Evolutionary conservation across 768 basidiomycete species (phyloP).

Genomic region (Sporobolomyces roseus): DNA sequence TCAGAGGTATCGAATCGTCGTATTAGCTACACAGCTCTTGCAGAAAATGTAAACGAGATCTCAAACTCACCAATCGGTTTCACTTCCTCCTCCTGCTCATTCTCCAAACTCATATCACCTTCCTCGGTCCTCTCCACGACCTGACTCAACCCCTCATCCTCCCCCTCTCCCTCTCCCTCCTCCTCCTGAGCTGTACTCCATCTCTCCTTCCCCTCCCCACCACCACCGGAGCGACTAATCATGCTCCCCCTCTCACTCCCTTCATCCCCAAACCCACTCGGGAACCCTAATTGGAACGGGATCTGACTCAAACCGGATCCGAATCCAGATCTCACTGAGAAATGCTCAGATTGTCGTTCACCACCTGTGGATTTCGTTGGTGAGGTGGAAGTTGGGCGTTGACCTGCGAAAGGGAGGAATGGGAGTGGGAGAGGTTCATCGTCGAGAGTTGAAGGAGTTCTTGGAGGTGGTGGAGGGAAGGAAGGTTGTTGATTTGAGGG

Average conservation of each 20-base stretch:
- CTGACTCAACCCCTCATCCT: neutral
- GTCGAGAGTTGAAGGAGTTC: too few species aligned
- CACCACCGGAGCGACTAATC: neutral
- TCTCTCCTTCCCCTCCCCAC: neutral
- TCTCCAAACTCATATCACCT: neutral
- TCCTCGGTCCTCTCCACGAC: slow-evolving; percentile 6
- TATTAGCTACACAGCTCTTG: too few species aligned
- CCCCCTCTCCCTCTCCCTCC: neutral
- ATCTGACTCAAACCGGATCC: slow-evolving; percentile 42
- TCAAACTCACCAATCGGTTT: neutral
- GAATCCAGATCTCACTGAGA: slow-evolving; percentile 42
- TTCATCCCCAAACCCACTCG: slow-evolving; percentile 20
- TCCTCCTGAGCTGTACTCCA: neutral
- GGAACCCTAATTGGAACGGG: slow-evolving; percentile 44
- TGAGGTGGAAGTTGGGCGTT: slow-evolving; percentile 11
- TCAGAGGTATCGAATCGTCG: neutral
- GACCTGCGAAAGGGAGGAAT: slow-evolving; percentile 40
- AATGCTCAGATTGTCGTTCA: slow-evolving; percentile 15
- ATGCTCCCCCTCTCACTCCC: neutral
- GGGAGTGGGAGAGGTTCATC: slow-evolving; percentile 40
- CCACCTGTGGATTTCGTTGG: neutral
- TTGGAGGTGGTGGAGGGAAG: neutral
- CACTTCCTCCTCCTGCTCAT: slow-evolving; percentile 1
- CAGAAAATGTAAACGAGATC: too few species aligned
- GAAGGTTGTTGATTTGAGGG: neutral